Base-by-base conservation (phyloP, 1,284 basidiomycete species). In the Mycena citricolor region DNA sequence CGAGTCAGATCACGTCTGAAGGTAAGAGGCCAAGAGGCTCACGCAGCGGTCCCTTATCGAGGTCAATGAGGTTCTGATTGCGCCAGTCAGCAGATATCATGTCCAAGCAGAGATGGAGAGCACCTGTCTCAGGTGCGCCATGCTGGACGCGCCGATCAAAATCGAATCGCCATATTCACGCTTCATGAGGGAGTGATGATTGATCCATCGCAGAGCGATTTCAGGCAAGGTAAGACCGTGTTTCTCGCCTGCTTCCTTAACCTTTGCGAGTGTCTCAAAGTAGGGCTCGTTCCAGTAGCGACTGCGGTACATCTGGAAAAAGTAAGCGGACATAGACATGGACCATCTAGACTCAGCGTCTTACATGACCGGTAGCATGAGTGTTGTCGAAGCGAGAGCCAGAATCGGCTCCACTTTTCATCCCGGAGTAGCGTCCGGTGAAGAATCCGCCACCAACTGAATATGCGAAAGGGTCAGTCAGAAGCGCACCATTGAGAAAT, bases 311-410 rank as follows among this genome's bases (percentile, higher is more conserved):
- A 12, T 26, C 12, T n/a, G 16, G n/a, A n/a, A n/a, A n/a, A n/a
- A n/a, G n/a, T n/a, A n/a, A n/a, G n/a, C n/a, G n/a, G n/a, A n/a
- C n/a, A n/a, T n/a, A n/a, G n/a, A n/a, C n/a, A n/a, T n/a, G n/a
- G n/a, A n/a, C n/a, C n/a, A n/a, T n/a, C n/a, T n/a, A n/a, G n/a
- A n/a, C n/a, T n/a, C n/a, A n/a, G n/a, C n/a, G n/a, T n/a, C n/a
- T n/a, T n/a, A n/a, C n/a, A n/a, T n/a, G n/a, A n/a, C n/a, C n/a
- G n/a, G n/a, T n/a, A n/a, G n/a, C n/a, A n/a, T n/a, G n/a, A n/a
- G n/a, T n/a, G n/a, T n/a, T n/a, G 47, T 74, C 71, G 43, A 74
- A 75, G 13, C 73, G 63, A 34, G 70, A 69, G 3, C 73, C 71
- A 19, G 55, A 36, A 41, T 73, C 70, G n/a, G 62, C 54, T 2